phyloP scores from a whole-genome alignment of 495 filamentous ascomycete genomes.

The Parathielavia appendiculata region DNA sequence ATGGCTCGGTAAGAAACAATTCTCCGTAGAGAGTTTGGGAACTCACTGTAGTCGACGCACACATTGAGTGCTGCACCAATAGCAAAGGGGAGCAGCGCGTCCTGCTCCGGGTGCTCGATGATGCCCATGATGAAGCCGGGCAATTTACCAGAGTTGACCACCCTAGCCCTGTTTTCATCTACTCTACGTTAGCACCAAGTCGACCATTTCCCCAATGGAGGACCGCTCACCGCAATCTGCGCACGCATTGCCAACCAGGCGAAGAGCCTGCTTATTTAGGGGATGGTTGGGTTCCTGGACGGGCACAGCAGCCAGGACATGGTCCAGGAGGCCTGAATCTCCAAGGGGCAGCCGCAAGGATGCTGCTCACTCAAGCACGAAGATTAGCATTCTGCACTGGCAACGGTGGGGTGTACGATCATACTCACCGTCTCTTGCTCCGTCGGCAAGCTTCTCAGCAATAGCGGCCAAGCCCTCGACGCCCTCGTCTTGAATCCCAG shows the following conservation, averaged over 20 bases:
- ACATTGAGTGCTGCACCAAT: conserved; percentile 70
- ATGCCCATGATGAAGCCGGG: conserved; percentile 52
- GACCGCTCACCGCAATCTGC: conserved; percentile 62
- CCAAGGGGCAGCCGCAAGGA: conserved; percentile 61
- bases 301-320: conserved; percentile 56
- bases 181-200: conserved; percentile 10
- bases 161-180: conserved; percentile 70
- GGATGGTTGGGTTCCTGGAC: conserved; percentile 29
- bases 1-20: background rate
- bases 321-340: conserved; percentile 60
- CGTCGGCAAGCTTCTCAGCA: conserved; percentile 58
- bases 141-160: conserved; percentile 56
- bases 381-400: background rate
- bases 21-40: background rate
- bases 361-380: conserved; percentile 1
- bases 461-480: conserved; percentile 41
- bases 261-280: conserved; percentile 52
- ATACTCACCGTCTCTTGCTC: conserved; percentile 60
- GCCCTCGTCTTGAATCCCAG: conserved; percentile 29
- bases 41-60: conserved; percentile 66
- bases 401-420: background rate
- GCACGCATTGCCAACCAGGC: conserved; percentile 74
- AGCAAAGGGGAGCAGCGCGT: conserved; percentile 50
- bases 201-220: background rate
- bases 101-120: conserved; percentile 43